These are phyloP conservation scores for Acanthochlamys bracteata DNA, from an alignment of 106 monocot genomes.

Conservation along the genomic window DNA sequence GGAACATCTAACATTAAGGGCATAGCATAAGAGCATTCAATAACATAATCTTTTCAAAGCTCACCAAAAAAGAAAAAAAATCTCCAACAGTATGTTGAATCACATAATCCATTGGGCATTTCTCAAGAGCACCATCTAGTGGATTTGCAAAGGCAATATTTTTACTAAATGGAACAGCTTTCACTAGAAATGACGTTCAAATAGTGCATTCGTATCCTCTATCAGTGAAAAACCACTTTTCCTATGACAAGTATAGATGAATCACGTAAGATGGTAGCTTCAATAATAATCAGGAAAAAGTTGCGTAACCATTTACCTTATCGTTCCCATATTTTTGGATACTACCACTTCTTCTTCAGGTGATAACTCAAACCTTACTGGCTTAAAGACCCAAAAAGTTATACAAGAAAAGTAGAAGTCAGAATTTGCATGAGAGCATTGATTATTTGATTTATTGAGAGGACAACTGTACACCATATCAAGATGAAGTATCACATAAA, in stretches of 20 bases:
- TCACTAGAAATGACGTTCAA: conserved; percentile 71
- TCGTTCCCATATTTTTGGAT: conserved; percentile 70
- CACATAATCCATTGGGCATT: no score
- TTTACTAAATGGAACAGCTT: conserved; percentile 90
- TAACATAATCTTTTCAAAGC: no score
- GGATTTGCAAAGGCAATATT: conserved; percentile 65
- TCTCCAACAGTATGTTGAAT: no score
- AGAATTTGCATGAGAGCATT: background rate
- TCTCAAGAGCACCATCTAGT: no score
- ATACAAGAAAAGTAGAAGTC: background rate
- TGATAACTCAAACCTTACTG: conserved; percentile 81
- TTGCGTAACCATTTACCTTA: conserved; percentile 47
- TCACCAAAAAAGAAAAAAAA: no score
- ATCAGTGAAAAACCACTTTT: conserved; percentile 89
- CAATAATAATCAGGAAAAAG: background rate
- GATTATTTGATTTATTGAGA: no score
- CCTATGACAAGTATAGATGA: conserved; percentile 23
- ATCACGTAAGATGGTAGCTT: background rate
- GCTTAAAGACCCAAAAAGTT: conserved; percentile 37
- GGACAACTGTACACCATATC: no score
- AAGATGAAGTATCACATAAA: no score
- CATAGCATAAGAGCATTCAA: no score
- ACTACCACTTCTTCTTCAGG: conserved; percentile 88
- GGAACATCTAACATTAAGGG: no score
- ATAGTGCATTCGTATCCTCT: conserved; percentile 65